Evolutionary conservation across 106 monocot species (phyloP).

Genomic region (Xerophyta viscosa): DNA sequence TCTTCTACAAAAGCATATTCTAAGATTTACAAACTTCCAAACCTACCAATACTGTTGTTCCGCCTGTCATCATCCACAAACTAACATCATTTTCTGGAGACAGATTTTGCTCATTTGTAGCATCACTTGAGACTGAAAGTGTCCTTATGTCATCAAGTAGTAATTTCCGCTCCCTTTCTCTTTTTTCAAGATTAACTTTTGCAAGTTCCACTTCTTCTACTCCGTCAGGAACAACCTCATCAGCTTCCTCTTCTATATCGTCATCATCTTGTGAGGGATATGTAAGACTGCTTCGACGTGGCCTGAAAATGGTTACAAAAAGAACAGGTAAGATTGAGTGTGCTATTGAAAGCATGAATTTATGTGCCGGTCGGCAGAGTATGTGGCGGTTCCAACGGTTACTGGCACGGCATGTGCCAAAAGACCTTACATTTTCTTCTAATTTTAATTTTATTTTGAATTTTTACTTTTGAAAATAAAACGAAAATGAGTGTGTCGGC

Average conservation of each 20-base stretch:
- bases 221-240: constrained; percentile 95
- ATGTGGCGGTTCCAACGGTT: too few relatives aligned
- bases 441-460: too few relatives aligned
- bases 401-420: too few relatives aligned
- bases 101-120: constrained; percentile 9
- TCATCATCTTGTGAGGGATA: constrained; percentile 81
- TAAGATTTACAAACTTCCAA: too few relatives aligned
- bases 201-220: constrained; percentile 97
- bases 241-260: constrained; percentile 77
- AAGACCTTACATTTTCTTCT: too few relatives aligned
- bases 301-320: too few relatives aligned
- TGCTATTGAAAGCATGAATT: too few relatives aligned
- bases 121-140: constrained; percentile 27
- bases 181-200: constrained; percentile 73
- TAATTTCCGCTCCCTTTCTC: constrained; percentile 79
- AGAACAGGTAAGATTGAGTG: too few relatives aligned
- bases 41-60: constrained; percentile 64
- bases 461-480: too few relatives aligned
- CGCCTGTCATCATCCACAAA: constrained; percentile 63
- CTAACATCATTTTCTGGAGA: constrained; percentile 28
- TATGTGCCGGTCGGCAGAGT: too few relatives aligned
- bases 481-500: too few relatives aligned
- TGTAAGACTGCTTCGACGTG: constrained; percentile 61
- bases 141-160: constrained; percentile 79
- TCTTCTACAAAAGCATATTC: too few relatives aligned